phyloP scores from a whole-genome alignment of 169 alveolate species.

The Plasmodium relictum region DNA sequence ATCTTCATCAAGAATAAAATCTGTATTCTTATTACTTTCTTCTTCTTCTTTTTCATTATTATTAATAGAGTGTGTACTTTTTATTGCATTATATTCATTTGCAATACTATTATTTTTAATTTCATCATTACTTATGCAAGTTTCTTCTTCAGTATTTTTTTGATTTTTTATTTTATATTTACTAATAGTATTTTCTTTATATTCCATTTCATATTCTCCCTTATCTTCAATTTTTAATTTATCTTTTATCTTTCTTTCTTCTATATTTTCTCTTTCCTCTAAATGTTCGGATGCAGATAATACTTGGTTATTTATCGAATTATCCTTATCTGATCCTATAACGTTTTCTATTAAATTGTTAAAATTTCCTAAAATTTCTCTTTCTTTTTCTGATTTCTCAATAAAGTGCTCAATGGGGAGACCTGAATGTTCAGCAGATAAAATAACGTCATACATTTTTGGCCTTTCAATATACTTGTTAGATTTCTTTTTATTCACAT shows the following conservation, averaged over 20 bases:
- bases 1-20: constrained; percentile 61
- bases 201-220: not conserved
- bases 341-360: not conserved
- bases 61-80: constrained; percentile 7
- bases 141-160: not conserved
- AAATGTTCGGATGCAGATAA: not conserved
- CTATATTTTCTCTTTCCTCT: not conserved
- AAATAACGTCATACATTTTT: constrained; percentile 70
- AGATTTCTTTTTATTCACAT: constrained; percentile 21
- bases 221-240: not conserved
- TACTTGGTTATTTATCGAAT: not conserved
- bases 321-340: constrained; percentile 2
- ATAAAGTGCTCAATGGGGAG: constrained; percentile 72
- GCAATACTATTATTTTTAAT: not conserved
- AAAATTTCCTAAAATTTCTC: not conserved
- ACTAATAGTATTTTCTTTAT: not conserved
- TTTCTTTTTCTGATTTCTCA: constrained; percentile 20
- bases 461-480: constrained; percentile 46
- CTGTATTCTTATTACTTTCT: constrained; percentile 2
- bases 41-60: constrained; percentile 5
- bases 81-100: not conserved
- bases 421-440: constrained; percentile 72
- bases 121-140: not conserved
- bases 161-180: not conserved
- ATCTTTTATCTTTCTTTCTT: not conserved